A percentile compares a stretch with the other conserved stretches of the same genome.
Evolutionary conservation across 2,329 filamentous ascomycete species (phyloP).

Genomic region (Colletotrichum gloeosporioides): DNA sequence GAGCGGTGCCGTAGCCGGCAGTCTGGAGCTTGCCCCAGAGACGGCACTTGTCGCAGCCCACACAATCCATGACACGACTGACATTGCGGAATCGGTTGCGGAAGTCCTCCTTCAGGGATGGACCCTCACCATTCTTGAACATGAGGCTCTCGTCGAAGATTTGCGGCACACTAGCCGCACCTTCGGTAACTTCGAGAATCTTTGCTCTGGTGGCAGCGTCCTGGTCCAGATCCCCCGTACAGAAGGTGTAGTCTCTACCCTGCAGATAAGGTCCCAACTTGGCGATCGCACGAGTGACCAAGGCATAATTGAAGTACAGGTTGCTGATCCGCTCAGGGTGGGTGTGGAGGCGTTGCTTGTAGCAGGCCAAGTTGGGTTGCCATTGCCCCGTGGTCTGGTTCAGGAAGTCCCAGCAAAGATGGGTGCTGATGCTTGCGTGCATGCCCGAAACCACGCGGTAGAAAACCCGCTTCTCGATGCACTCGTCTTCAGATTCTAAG

Average conservation of each 20-base stretch:
- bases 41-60: conserved; percentile 97
- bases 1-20: conserved; percentile 88
- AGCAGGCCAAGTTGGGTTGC: conserved; percentile 90
- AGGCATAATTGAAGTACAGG: conserved; percentile 98
- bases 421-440: conserved; percentile 96
- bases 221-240: conserved; percentile 81
- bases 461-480: conserved; percentile 98
- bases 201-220: conserved; percentile 82
- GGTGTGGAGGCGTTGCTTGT: conserved; percentile 81
- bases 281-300: conserved; percentile 88
- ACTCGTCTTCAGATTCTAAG: conserved; percentile 86
- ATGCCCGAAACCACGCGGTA: conserved; percentile 95
- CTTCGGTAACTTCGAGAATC: conserved; percentile 76
- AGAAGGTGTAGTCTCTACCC: conserved; percentile 79
- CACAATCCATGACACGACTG: conserved; percentile 96
- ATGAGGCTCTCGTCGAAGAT: conserved; percentile 96
- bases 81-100: conserved; percentile 97
- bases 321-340: conserved; percentile 94
- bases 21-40: conserved; percentile 98
- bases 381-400: conserved; percentile 95
- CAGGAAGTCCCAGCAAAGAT: conserved; percentile 94
- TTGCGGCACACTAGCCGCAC: conserved; percentile 71
- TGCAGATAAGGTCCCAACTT: conserved; percentile 86
- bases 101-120: conserved; percentile 94
- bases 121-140: conserved; percentile 81